Conservation (phyloP, 2,329 filamentous ascomycete species). For the Botrytis sinoallii region DNA sequence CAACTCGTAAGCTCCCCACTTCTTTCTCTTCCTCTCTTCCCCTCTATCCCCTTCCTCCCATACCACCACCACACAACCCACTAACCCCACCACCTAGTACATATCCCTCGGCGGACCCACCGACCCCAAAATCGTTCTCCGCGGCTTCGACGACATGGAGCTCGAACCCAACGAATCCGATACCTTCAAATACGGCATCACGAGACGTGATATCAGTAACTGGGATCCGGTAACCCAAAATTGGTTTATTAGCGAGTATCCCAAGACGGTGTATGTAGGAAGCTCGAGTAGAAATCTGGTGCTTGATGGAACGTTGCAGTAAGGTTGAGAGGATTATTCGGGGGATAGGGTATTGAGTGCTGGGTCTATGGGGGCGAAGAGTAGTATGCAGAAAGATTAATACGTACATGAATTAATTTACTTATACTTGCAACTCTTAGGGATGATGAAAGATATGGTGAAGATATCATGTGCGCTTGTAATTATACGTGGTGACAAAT, state of each 20-base stretch:
- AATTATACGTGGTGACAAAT: neutral
- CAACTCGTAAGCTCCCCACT: slow-evolving; percentile 44
- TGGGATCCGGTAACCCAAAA: slow-evolving; percentile 78
- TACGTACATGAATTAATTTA: too few species aligned
- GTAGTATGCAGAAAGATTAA: too few species aligned
- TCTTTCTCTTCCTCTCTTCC: neutral
- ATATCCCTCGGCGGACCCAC: slow-evolving; percentile 74
- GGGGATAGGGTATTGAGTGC: neutral
- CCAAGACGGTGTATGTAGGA: slow-evolving; percentile 37
- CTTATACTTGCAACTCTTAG: fast-evolving
- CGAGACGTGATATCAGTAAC: slow-evolving; percentile 78
- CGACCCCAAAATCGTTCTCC: slow-evolving; percentile 65
- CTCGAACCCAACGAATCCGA: slow-evolving; percentile 64
- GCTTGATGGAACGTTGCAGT: slow-evolving; percentile 43
- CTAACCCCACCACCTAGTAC: slow-evolving; percentile 47
- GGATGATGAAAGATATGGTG: neutral
- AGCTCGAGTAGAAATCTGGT: slow-evolving; percentile 32
- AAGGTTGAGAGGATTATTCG: neutral
- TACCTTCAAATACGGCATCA: slow-evolving; percentile 67
- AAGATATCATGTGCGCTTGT: neutral
- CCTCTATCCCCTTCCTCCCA: slow-evolving; percentile 42
- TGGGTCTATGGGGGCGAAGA: fast-evolving
- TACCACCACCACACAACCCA: neutral
- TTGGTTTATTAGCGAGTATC: slow-evolving; percentile 58
- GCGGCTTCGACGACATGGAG: slow-evolving; percentile 75